A percentile compares a stretch with the other conserved stretches of the same genome.
phyloP scores from a whole-genome alignment of 1,284 basidiomycete species.

The Porodaedalea pini region DNA sequence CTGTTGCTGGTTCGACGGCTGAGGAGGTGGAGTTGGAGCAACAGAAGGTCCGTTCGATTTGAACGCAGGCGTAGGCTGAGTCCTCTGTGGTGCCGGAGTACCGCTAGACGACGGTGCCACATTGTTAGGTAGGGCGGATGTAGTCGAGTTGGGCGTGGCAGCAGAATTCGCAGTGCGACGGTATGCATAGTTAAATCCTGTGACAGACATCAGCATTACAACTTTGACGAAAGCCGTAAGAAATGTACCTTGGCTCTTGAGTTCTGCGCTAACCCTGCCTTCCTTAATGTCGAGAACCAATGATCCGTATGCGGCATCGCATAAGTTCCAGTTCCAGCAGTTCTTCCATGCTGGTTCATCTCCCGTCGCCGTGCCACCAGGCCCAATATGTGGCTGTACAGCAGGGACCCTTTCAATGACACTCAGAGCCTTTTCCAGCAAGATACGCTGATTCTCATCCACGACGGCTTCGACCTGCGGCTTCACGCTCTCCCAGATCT shows the following conservation, averaged over 20 bases:
- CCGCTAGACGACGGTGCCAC: slow-evolving; percentile 33
- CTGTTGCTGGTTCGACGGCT: slow-evolving; percentile 29
- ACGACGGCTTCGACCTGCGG: slow-evolving; percentile 88
- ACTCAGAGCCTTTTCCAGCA: slow-evolving; percentile 86
- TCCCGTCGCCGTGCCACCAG: slow-evolving; percentile 48
- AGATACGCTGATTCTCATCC: slow-evolving; percentile 85
- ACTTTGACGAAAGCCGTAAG: not conserved
- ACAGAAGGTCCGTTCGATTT: slow-evolving; percentile 32
- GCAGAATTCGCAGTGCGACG: slow-evolving; percentile 63
- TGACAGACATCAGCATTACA: not conserved
- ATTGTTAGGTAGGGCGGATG: slow-evolving; percentile 35
- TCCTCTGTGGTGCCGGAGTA: slow-evolving; percentile 37
- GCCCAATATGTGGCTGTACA: slow-evolving; percentile 52
- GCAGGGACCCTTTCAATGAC: slow-evolving; percentile 81
- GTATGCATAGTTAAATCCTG: slow-evolving; percentile 96
- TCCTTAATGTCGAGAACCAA: slow-evolving; percentile 88
- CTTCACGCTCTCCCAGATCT: slow-evolving; percentile 94
- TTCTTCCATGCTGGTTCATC: slow-evolving; percentile 96
- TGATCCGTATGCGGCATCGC: slow-evolving; percentile 90
- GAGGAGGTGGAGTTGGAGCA: slow-evolving; percentile 31
- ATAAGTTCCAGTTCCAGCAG: slow-evolving; percentile 98
- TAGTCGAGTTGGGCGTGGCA: slow-evolving; percentile 39
- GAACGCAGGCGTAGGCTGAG: slow-evolving; percentile 33
- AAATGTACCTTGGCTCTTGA: slow-evolving; percentile 83
- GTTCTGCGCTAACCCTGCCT: slow-evolving; percentile 87